Percentiles rank a stretch among this genome's conserved stretches.
These are phyloP conservation scores for Scopulariopsis brevicaulis DNA, from an alignment of 2,329 filamentous ascomycete genomes.

Conservation along the genomic window DNA sequence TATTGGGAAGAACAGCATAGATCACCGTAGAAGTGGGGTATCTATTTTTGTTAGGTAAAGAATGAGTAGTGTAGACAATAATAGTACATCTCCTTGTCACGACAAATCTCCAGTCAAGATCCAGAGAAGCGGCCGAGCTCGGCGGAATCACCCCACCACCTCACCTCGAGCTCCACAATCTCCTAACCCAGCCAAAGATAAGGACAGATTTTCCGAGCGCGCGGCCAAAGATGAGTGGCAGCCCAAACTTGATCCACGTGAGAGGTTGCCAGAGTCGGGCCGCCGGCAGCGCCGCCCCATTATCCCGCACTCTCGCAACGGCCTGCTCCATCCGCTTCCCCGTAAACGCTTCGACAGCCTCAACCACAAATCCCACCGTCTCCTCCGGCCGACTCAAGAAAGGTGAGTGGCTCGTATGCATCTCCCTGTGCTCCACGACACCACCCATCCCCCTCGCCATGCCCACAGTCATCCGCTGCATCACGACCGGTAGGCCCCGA, in stretches of 20 bases:
- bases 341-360: slow-evolving; percentile 6
- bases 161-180: neutral
- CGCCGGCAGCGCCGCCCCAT: neutral
- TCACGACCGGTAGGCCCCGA: slow-evolving; percentile 22
- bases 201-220: neutral
- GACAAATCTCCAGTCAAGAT: neutral
- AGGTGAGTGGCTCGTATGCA: slow-evolving; percentile 34
- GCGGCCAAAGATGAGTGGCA: slow-evolving; percentile 1
- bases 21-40: neutral
- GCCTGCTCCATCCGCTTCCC: neutral
- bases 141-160: neutral
- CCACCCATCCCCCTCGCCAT: slow-evolving; percentile 25
- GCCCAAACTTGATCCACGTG: neutral
- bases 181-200: neutral
- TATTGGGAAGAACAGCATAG: too few relatives aligned
- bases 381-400: slow-evolving; percentile 33
- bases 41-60: neutral
- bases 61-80: neutral
- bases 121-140: neutral
- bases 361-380: slow-evolving; percentile 21
- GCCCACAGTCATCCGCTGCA: slow-evolving; percentile 24
- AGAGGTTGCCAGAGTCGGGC: neutral
- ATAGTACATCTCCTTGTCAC: neutral
- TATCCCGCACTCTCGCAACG: neutral
- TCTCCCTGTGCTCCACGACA: slow-evolving; percentile 23